phyloP scores from a whole-genome alignment of 768 basidiomycete genomes.

The Pisolithus orientalis region DNA sequence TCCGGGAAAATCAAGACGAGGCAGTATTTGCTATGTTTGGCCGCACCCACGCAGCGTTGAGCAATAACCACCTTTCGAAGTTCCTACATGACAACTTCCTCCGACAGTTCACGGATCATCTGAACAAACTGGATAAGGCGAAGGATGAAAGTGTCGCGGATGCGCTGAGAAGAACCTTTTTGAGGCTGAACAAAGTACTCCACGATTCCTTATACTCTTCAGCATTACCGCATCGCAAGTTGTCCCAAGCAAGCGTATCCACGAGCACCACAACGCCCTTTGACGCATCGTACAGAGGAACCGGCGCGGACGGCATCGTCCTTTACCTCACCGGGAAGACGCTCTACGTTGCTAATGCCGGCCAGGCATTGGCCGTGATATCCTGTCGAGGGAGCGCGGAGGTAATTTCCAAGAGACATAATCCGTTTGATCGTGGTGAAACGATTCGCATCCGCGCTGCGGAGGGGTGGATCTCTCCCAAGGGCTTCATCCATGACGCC shows the following conservation, averaged over 20 bases:
- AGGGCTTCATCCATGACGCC: constrained; percentile 88
- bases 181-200: constrained; percentile 76
- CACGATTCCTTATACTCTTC: constrained; percentile 58
- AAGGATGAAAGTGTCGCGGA: constrained; percentile 54
- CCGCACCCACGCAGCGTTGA: constrained; percentile 49
- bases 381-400: constrained; percentile 71
- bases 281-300: constrained; percentile 50
- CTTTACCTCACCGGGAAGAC: constrained; percentile 77
- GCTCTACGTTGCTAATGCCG: constrained; percentile 86
- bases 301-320: constrained; percentile 81
- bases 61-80: constrained; percentile 69
- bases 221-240: constrained; percentile 50
- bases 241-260: constrained; percentile 56
- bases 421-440: constrained; percentile 84
- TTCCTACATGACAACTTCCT: constrained; percentile 81
- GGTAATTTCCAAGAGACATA: constrained; percentile 73
- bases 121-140: constrained; percentile 37
- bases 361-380: constrained; percentile 82
- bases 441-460: constrained; percentile 82
- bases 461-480: constrained; percentile 92
- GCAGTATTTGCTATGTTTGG: constrained; percentile 98
- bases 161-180: constrained; percentile 82
- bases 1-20: constrained; percentile 68
- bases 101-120: constrained; percentile 50
- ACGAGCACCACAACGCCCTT: constrained; percentile 26